Base-by-base conservation (phyloP, 805 yeast genomes). In the Cyberlindnera petersonii region DNA sequence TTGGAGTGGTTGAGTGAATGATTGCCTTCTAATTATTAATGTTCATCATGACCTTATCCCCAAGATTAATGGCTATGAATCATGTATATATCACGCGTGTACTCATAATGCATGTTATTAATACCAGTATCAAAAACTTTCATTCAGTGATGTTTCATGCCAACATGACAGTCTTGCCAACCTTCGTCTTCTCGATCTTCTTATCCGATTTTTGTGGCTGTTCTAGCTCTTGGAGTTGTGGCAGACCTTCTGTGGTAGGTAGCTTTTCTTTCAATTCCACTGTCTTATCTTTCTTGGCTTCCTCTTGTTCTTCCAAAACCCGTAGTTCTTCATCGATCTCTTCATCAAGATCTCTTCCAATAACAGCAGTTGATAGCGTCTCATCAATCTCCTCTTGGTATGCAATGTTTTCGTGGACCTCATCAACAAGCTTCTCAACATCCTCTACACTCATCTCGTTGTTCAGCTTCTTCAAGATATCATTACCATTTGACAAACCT, bases 371-470 rank as follows among this genome's bases (percentile, higher is more conserved):
- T 4, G 65, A 50, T 34, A 85, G 60, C 28, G 74, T 58, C 24
- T 74, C 77, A 45, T 78, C 73, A 6, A 84, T 72, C 52, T 85
- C 89, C 35, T 83, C 77, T 53, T 87, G 96, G 53, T 85, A 82
- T 20, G 80, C 70, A 13, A 80, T 69, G 34, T 91, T 95, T 17
- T 86, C 96, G 33, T 82, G 86, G 16, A 85, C 73, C 36, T 86
- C 89, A 58, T 89, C 96, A 74, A 91, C 64, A 4, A 91, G 69
- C 53, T 71, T 73, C 49, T 89, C 96, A n/a, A 88, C 82, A 50
- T 76, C 75, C 23, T 84, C 89, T 14, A 85, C 56, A 24, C 76
- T 78, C 75, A 89, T 75, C 52, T 91, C 96, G 33, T 66, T 64
- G 59, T 93, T 93, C 43, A 93, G 68, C 49, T 76, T 78, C 48